Evolutionary conservation across 2,329 filamentous ascomycete species (phyloP).

Genomic region (Fusarium sp.): DNA sequence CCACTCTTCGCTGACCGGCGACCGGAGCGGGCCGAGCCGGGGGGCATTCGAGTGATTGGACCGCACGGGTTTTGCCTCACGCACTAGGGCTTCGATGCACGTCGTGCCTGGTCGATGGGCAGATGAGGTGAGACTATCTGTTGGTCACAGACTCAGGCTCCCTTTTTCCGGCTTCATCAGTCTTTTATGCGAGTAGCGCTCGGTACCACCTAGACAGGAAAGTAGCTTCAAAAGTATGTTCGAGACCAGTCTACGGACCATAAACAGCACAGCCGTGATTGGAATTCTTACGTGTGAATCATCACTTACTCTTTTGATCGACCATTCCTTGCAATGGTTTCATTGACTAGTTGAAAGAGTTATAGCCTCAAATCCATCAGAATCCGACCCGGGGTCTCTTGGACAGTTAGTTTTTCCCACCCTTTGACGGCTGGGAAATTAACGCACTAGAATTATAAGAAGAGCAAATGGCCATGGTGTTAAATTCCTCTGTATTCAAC

Average conservation of each 20-base stretch:
- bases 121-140: background rate
- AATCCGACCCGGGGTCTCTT: background rate
- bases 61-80: background rate
- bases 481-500: background rate
- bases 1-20: background rate
- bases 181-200: background rate
- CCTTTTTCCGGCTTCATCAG: background rate
- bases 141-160: too few species aligned
- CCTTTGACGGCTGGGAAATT: too few species aligned
- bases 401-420: background rate
- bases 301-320: too few species aligned
- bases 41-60: background rate
- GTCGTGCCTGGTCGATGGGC: background rate
- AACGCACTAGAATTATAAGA: too few species aligned
- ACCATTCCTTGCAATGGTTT: too few species aligned
- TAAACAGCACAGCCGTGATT: background rate
- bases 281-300: background rate
- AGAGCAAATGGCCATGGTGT: too few species aligned
- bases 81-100: background rate
- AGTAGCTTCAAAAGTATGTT: background rate
- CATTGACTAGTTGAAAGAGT: too few species aligned
- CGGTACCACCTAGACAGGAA: background rate
- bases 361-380: too few species aligned
- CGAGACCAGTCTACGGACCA: background rate
- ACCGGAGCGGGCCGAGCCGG: background rate